Evolutionary conservation across 2,329 filamentous ascomycete genomes (phyloP), one percentile per base, ranked within the genome.

Genomic region (Zalaria sp.): DNA sequence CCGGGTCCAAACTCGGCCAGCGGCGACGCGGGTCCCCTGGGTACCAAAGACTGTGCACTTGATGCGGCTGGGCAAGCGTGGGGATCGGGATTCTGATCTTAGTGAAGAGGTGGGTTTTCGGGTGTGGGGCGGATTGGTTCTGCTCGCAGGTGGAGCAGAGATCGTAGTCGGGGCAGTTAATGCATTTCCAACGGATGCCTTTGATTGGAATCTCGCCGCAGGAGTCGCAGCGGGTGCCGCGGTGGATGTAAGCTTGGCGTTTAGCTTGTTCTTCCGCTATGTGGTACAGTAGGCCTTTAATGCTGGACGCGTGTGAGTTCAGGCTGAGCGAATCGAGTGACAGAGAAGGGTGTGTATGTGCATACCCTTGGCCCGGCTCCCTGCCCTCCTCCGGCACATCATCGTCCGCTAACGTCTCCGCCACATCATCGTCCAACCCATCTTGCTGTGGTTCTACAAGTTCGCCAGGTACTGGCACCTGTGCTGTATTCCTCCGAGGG

Each of bases 111-210:
- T 98, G 91, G 1, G 87, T 94, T 59, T 89, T 93, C 54, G 75
- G 78, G 57, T 94, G 89, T 44, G 67, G 60, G n/a, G 89, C 93
- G 55, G 74, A 77, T 56, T 94, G 89, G 44, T 67, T 61, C 10
- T 73, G 68, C 63, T 98, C 89, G 63, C 91, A 98, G 5, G 80
- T 80, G 57, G 95, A 87, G 66, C 91, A 98, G 2, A 98, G 75
- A 57, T 98, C 91, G 57, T 87, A 96, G 61, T 98, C 89, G 49
- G 84, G 78, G 58, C 91, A 98, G 64, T 98, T 96, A 52, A 87
- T 81, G 62, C 91, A 98, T 45, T 88, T 82, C 65, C 93, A 98
- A 43, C 91, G 77, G 46, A 94, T 82, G 10, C 91, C 91, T 40
- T 85, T 81, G 46, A 98, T 96, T 8, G 91, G 89, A 39, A 84